Base-by-base conservation (phyloP, 805 yeast species). In the Candida ortonii region DNA sequence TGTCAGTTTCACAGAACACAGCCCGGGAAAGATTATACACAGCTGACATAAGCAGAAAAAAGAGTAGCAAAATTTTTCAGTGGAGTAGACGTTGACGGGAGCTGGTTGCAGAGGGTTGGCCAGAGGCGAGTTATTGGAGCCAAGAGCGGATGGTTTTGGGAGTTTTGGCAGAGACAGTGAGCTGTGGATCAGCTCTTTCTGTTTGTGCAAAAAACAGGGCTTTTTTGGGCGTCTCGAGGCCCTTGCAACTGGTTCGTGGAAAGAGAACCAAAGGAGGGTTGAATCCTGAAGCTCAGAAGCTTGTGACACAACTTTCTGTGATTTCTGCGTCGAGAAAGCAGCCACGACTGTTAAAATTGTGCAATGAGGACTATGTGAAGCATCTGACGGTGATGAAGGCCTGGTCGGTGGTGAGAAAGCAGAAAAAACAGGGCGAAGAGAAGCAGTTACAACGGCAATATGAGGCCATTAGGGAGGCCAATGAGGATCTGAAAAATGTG, bases 301-400 rank as follows among this genome's bases (percentile, higher is more conserved):
- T 57, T 17, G 58, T 57, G 18, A 59, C 67, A 31, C 82, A 80
- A 64, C 71, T 90, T 43, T 81, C 94, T 25, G 95, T 90, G 15
- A 59, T 89, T 48, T 78, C 93, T 9, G 96, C 95, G 6, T 74
- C 83, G 38, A 80, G 88, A 66, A 90, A 88, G 61, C 89, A 81
- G 61, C 98, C 98, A 28, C 76, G 79, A 48, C 65, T 86, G 49
- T 61, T 93, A 44, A 85, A 80, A 51, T 65, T 88, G 21, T 72
- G 80, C 47, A 67, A 72, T 16, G 97, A 89, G 59, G 97, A 93
- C 55, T 68, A 80, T 37, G 70, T 90, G 43, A 84, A 93, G 53
- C 97, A 90, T 57, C 75, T 78, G 45, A 77, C 88, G 8, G 81
- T 93, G 36, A 77, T 76, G 48, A 78, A 75, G 36, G 96, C 96